Base-by-base conservation (phyloP, 2,329 filamentous ascomycete species). In the Exserohilum turcica region DNA sequence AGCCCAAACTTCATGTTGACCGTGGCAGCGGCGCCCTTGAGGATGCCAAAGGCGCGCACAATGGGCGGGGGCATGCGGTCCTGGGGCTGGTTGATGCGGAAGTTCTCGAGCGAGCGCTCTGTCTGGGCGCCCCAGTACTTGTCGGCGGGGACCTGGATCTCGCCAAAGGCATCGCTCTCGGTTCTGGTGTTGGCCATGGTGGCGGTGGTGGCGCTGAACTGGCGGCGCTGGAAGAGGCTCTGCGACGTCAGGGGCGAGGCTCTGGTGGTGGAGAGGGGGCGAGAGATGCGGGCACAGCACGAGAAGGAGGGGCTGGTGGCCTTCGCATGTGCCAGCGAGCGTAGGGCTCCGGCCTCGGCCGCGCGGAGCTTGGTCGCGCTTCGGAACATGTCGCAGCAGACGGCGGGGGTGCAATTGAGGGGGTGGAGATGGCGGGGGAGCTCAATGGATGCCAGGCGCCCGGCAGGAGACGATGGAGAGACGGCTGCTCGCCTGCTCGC, bases 91-190 rank as follows among this genome's bases (percentile, higher is more conserved):
- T 97, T 97, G 86, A 99, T 97, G 77, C 89, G 89, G 84, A 99
- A 99, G 83, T 99, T 99, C 78, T 90, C 88, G 76, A 97, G 85
- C 46, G 93, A 97, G 65, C 93, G 88, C 84, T 97, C 89, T 48
- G 93, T 97, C 84, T 97, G 93, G 57, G 93, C 93, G 73, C 94
- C 94, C 93, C 94, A 99, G 84, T 99, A 99, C 82, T 89, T 93
- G 85, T 96, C 91, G 62, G 84, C 84, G 36, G 89, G 84, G 66
- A 97, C 92, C 82, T 96, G 86, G 76, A 99, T 86, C 81, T 96
- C 92, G 79, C 94, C 94, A 82, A 97, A 97, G 78, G 94, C 94
- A 82, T 99, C 94, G 78, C 86, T 94, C 80, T 99, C 94, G 71
- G 88, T 91, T 78, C 94, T 86, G 63, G 87, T 89, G 49, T 66